Base-by-base conservation (phyloP, 805 yeast genomes). In the Wickerhamomyces rabaulensis region DNA sequence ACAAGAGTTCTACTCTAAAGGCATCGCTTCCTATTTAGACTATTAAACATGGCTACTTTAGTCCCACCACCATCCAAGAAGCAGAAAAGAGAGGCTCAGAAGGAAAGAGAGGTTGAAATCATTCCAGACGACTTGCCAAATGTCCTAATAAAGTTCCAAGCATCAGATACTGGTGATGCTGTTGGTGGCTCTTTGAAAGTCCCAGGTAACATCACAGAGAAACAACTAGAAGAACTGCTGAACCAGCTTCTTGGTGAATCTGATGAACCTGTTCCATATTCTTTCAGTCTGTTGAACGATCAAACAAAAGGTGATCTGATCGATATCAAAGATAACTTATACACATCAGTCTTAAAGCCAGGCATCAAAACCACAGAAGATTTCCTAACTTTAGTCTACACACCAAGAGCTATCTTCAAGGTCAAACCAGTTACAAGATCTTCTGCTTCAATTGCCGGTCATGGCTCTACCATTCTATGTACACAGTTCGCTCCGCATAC, bases 321-420 rank as follows among this genome's bases (percentile, higher is more conserved):
- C 27, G 97, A 91, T 57, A 84, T 94, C 53, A 79, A 74, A 49
- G 87, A 82, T 52, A 85, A 88, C 61, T 62, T 94, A 41, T 92
- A 90, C 63, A 65, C 78, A 21, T 87, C 96, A 4, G 79, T 94
- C 21, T 73, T 94, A 53, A 85, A 87, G 60, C 97, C 97, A 1
- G 89, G 92, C 1, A 72, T 83, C 54, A 85, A 85, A 60, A 80
- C 96, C 7, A 87, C 98, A 0, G 99, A 94, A 74, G 99, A 94
- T 66, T 85, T 85, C 58, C 69, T 94, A 70, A 91, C 96, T 0
- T 72, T 94, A 45, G 87, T 91, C 6, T 94, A 85, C 63, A 90
- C 97, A 0, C 99, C 99, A 36, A 78, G 96, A 52, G 97, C 99
- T 0, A 84, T 94, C 2, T 94, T 94, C 74, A 88, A 88, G 57